Conservation (phyloP, 2,329 filamentous ascomycete genomes). For the Fusarium brachygibbosum region DNA sequence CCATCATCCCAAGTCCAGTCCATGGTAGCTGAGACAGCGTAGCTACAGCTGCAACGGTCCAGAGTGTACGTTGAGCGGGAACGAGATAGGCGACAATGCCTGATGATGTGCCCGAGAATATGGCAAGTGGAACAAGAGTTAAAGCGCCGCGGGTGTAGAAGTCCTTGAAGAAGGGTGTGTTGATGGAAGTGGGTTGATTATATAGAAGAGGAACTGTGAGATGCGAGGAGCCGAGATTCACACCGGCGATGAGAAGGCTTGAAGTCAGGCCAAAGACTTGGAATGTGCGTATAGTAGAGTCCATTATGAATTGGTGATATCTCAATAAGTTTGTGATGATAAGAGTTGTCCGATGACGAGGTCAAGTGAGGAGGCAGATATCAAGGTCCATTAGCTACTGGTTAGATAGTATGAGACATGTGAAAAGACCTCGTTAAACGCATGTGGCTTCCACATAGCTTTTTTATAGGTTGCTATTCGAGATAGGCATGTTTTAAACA, state of each 20-base stretch:
- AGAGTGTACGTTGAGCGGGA: slow-evolving; percentile 29
- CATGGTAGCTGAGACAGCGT: slow-evolving; percentile 36
- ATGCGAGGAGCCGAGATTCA: slow-evolving; percentile 37
- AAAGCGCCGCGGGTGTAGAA: slow-evolving; percentile 34
- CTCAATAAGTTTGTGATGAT: background rate
- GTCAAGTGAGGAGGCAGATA: background rate
- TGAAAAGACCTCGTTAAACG: slow-evolving; percentile 16
- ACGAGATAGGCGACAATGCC: slow-evolving; percentile 33
- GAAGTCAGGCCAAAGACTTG: slow-evolving; percentile 35
- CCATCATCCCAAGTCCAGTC: slow-evolving; percentile 40
- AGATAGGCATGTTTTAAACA: background rate
- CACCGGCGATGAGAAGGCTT: slow-evolving; percentile 32
- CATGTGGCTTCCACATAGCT: slow-evolving; percentile 23
- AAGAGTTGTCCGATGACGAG: background rate
- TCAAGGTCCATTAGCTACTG: background rate
- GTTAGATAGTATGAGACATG: background rate
- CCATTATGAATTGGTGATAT: slow-evolving; percentile 15
- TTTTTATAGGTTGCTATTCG: background rate
- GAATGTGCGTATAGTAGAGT: slow-evolving; percentile 11
- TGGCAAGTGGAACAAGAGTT: slow-evolving; percentile 21
- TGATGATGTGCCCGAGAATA: slow-evolving; percentile 34
- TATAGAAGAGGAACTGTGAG: slow-evolving; percentile 41
- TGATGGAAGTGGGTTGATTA: slow-evolving; percentile 26
- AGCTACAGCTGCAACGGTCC: slow-evolving; percentile 22
- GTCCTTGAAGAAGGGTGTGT: slow-evolving; percentile 38